These are phyloP conservation scores for Mesembryanthemum crystallinum DNA, from an alignment of 148 eudicot genomes.

Conservation along the genomic window DNA sequence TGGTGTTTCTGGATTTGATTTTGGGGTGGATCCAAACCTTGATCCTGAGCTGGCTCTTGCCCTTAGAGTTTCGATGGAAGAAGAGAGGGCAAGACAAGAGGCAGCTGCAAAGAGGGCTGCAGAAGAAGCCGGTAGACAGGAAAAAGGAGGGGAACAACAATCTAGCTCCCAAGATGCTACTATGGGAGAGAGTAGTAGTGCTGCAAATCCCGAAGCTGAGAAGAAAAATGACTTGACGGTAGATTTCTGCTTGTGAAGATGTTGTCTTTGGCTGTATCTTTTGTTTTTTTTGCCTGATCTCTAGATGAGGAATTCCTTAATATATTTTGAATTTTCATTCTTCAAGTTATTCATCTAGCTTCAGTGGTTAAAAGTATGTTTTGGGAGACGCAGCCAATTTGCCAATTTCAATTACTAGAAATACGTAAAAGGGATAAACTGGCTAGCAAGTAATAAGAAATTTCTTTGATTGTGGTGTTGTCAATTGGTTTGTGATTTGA, in stretches of 20 bases:
- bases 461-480: neutral
- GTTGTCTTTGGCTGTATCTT: neutral
- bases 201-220: conserved; percentile 56
- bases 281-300: neutral
- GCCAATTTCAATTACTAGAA: too few relatives aligned
- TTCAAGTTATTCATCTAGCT: neutral
- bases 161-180: conserved; percentile 75
- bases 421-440: neutral
- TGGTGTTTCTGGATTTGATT: conserved; percentile 88
- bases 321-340: neutral
- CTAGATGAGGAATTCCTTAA: neutral
- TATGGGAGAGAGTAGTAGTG: conserved; percentile 70
- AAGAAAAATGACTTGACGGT: conserved; percentile 65
- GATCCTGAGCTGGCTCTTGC: conserved; percentile 99
- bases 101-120: conserved; percentile 98
- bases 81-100: conserved; percentile 99
- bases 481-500: neutral
- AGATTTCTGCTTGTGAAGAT: neutral
- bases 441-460: neutral
- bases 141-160: conserved; percentile 56
- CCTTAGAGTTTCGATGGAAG: conserved; percentile 97
- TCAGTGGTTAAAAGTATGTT: neutral
- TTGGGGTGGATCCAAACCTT: conserved; percentile 97
- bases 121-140: conserved; percentile 68
- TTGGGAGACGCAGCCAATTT: too few relatives aligned